Evolutionary conservation across 441 rosid species (phyloP).

Genomic region (Geranium incanum): DNA sequence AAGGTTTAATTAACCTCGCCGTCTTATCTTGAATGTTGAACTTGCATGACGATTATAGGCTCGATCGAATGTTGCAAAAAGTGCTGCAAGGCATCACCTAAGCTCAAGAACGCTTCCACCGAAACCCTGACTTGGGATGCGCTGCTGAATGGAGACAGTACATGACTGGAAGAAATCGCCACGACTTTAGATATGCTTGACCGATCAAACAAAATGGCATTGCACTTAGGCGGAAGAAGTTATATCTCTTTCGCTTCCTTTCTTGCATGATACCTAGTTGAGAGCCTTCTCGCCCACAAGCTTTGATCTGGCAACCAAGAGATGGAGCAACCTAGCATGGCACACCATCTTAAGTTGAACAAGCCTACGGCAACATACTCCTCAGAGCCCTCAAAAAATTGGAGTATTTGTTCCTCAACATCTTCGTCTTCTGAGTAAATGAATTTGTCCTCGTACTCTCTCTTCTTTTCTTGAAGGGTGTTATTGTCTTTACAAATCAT

Average conservation of each 20-base stretch:
- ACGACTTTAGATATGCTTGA: too few species aligned
- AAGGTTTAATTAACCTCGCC: background rate
- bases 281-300: conserved; percentile 51
- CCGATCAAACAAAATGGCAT: background rate
- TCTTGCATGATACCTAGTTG: conserved; percentile 27
- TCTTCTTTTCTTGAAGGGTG: conserved; percentile 35
- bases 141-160: too few species aligned
- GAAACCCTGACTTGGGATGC: too few species aligned
- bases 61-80: background rate
- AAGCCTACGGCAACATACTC: conserved; percentile 47
- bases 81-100: too few species aligned
- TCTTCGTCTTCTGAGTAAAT: conserved; percentile 52
- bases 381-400: conserved; percentile 33
- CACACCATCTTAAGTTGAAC: conserved; percentile 70
- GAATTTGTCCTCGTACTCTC: conserved; percentile 43
- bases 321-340: conserved; percentile 42
- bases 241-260: background rate
- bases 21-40: background rate
- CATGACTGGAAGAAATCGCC: too few species aligned
- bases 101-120: too few species aligned
- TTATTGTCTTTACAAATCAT: conserved; percentile 47
- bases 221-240: background rate
- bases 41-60: background rate
- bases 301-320: conserved; percentile 64
- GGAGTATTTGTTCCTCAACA: conserved; percentile 42